phyloP scores from a whole-genome alignment of 2,329 filamentous ascomycete species.

The Aspergillus sp. region DNA sequence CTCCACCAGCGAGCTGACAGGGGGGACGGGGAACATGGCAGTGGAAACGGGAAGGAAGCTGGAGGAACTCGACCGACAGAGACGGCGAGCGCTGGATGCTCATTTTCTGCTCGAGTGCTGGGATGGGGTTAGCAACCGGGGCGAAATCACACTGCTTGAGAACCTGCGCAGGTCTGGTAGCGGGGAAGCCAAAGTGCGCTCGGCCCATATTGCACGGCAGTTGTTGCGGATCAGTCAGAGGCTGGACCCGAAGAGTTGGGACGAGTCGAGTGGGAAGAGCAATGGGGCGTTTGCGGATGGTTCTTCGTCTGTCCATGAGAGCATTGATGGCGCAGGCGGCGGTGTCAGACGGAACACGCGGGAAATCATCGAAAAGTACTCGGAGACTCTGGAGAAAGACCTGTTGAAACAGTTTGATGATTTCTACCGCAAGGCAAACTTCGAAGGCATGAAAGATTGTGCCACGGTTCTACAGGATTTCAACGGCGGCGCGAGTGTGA shows the following conservation, averaged over 20 bases:
- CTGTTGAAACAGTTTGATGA: conserved; percentile 93
- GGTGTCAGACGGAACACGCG: conserved; percentile 55
- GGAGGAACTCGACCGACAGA: conserved; percentile 88
- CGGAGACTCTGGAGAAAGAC: conserved; percentile 91
- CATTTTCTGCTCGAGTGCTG: conserved; percentile 95
- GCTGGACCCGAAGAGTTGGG: conserved; percentile 70
- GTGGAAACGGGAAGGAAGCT: conserved; percentile 90
- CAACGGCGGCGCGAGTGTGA: conserved; percentile 89
- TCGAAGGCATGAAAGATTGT: conserved; percentile 96
- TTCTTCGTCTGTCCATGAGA: conserved; percentile 32
- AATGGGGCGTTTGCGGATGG: conserved; percentile 35
- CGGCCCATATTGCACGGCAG: conserved; percentile 87
- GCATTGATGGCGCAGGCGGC: conserved; percentile 42
- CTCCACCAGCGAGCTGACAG: conserved; percentile 20
- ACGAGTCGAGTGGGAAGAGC: conserved; percentile 43
- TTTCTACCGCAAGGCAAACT: conserved; percentile 90
- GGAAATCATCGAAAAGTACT: conserved; percentile 92
- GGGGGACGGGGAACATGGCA: conserved; percentile 70
- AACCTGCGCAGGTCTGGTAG: conserved; percentile 77
- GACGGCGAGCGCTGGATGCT: conserved; percentile 81
- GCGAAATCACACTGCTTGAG: conserved; percentile 77
- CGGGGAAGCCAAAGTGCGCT: conserved; percentile 86
- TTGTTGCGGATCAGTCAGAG: conserved; percentile 89
- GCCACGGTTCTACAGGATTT: conserved; percentile 91
- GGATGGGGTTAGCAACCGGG: conserved; percentile 86